Base-by-base conservation (phyloP, 345 rosid species). In the Hibiscus mutabilis region DNA sequence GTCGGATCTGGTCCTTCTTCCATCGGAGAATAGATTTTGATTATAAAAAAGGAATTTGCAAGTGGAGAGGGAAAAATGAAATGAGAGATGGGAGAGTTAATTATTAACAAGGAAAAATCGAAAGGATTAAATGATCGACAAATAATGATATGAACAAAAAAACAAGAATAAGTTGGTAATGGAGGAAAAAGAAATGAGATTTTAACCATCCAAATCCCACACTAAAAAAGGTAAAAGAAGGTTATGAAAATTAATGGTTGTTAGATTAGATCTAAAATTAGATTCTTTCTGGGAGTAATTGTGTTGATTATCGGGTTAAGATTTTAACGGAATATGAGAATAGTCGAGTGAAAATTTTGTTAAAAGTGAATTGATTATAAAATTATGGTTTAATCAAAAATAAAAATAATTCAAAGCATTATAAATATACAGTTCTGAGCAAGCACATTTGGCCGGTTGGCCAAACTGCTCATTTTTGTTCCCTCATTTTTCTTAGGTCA, bases 1-100 rank as follows among this genome's bases (percentile, higher is more conserved):
- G 40, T 1, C 40, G 8, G 40, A 6, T 35, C 97, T 94, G 89
- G 91, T 0, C 8, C 74, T 14, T 29, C 68, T 6, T 35, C 40
- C 40, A 35, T 35, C 40, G 40, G 2, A 3, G 14, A 44, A 5
- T 14, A 65, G 44, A 14, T 14, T 46, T 46, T 2, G 0, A 46
- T 14, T 35, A 0, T 29, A 44, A 44, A 14, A 46, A 12, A 46
- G 3, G 40, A 35, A 35, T 5, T 5, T 35, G 40, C 40, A 35
- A 13, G 16, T 46, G 13, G 8, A 60, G 33, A 8, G 40, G 3
- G 3, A 6, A 10, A 33, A 61, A 5, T 22, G 8, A 62, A 62
- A 62, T 35, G 40, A 35, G 40, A 35, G 40, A 35, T 6, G 40
- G 40, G 40, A 35, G 40, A 35, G 40, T 35, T 35, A 35, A 35